A percentile compares a stretch with the other conserved stretches of the same genome.
Evolutionary conservation across 2,329 filamentous ascomycete genomes (phyloP).

Genomic region (Ceratocystiopsis sp.): DNA sequence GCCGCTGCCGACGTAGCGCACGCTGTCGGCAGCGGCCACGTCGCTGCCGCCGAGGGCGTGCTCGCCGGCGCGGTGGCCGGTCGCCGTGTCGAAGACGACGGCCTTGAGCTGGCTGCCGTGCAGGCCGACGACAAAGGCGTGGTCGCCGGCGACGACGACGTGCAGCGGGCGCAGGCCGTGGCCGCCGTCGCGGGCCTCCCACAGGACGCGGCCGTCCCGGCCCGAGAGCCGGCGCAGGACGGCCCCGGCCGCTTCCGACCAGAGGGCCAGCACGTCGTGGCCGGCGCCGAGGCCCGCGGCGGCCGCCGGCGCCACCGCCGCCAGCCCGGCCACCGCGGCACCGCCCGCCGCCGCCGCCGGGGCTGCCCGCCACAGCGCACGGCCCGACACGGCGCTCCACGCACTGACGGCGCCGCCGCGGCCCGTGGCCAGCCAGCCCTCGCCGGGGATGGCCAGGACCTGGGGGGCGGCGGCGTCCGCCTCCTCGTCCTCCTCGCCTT

Average conservation of each 20-base stretch:
- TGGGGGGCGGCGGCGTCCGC: slow-evolving; percentile 19
- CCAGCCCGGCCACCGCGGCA: slow-evolving; percentile 50
- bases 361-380: slow-evolving; percentile 54
- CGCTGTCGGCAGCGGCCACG: slow-evolving; percentile 43
- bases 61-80: slow-evolving; percentile 56
- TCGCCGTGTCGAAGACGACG: slow-evolving; percentile 52
- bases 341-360: no score
- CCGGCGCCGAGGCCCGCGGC: slow-evolving; percentile 29
- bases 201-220: slow-evolving; percentile 53
- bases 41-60: slow-evolving; percentile 61
- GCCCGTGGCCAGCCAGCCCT: slow-evolving; percentile 61
- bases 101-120: slow-evolving; percentile 59
- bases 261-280: slow-evolving; percentile 5
- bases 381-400: slow-evolving; percentile 73
- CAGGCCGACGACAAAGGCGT: slow-evolving; percentile 67
- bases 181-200: slow-evolving; percentile 50
- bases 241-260: slow-evolving; percentile 36
- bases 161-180: slow-evolving; percentile 49
- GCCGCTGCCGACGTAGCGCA: slow-evolving; percentile 61
- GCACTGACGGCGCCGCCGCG: slow-evolving; percentile 52
- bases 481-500: slow-evolving; percentile 22
- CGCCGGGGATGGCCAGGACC: slow-evolving; percentile 48
- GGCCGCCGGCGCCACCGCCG: slow-evolving; percentile 42
- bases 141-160: slow-evolving; percentile 47
- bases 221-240: slow-evolving; percentile 56